phyloP scores from a whole-genome alignment of 805 yeast genomes.

The Huiozyma naganishii region DNA sequence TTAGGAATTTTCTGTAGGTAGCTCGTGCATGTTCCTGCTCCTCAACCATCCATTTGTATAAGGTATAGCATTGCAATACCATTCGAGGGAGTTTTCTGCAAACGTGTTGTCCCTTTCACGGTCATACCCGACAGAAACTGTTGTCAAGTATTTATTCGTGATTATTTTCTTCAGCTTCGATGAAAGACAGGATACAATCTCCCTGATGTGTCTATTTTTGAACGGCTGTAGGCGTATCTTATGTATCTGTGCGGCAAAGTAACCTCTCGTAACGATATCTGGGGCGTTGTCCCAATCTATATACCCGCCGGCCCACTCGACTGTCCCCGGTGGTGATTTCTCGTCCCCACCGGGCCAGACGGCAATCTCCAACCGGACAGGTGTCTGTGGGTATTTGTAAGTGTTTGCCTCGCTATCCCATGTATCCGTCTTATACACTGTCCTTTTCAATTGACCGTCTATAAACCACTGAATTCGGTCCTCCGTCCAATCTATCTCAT shows the following conservation, averaged over 20 bases:
- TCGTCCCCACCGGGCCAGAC: slow-evolving; percentile 69
- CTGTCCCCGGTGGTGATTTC: slow-evolving; percentile 48
- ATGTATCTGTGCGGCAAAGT: slow-evolving; percentile 51
- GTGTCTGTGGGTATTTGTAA: slow-evolving; percentile 62
- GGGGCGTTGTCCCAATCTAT: slow-evolving; percentile 67
- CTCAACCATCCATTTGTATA: neutral
- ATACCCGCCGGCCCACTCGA: slow-evolving; percentile 81
- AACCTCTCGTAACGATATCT: slow-evolving; percentile 65
- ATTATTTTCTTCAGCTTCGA: too few species aligned
- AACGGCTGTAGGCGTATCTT: too few species aligned
- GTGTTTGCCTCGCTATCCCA: slow-evolving; percentile 45
- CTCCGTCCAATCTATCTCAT: slow-evolving; percentile 73
- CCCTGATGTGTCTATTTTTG: slow-evolving; percentile 1
- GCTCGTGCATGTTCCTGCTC: too few species aligned
- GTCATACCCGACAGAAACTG: slow-evolving; percentile 5
- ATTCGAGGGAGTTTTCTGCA: slow-evolving; percentile 9
- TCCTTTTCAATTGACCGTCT: slow-evolving; percentile 57
- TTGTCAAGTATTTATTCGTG: slow-evolving; percentile 1
- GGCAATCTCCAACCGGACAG: slow-evolving; percentile 62
- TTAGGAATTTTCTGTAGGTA: too few species aligned
- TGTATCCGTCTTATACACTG: slow-evolving; percentile 50
- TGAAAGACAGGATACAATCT: too few species aligned
- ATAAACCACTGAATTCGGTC: slow-evolving; percentile 61
- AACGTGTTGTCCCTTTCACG: neutral
- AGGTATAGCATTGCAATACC: slow-evolving; percentile 14